These are phyloP conservation scores for Ambrosiella xylebori DNA, from an alignment of 2,329 filamentous ascomycete species.

Conservation along the genomic window DNA sequence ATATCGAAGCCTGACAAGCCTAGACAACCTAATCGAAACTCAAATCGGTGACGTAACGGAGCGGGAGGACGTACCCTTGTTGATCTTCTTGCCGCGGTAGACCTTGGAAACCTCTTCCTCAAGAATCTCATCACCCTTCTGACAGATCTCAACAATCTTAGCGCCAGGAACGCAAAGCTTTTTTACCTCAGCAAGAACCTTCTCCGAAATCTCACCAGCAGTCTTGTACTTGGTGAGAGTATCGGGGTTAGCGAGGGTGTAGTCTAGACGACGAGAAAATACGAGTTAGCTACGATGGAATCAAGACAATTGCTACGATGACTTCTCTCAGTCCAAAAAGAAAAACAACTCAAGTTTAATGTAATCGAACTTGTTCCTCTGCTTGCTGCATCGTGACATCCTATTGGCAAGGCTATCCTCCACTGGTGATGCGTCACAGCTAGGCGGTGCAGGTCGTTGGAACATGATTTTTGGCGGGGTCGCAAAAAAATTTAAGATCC, in stretches of 20 bases:
- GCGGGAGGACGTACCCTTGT: slow-evolving; percentile 46
- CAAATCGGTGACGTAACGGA: background rate
- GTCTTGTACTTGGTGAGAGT: slow-evolving; percentile 99
- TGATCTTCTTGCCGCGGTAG: slow-evolving; percentile 94
- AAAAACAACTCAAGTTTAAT: background rate
- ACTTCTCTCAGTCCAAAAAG: too few species aligned
- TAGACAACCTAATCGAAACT: background rate
- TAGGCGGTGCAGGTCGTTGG: background rate
- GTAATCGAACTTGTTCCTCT: background rate
- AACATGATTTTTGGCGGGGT: slow-evolving; percentile 6
- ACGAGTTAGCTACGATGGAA: background rate
- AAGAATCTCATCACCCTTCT: slow-evolving; percentile 86
- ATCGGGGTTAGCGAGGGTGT: slow-evolving; percentile 78
- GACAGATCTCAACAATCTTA: slow-evolving; percentile 87
- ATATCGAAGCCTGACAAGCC: background rate
- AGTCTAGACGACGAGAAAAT: slow-evolving; percentile 38
- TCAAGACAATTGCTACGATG: too few species aligned
- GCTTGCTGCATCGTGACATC: background rate
- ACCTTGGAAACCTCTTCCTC: slow-evolving; percentile 90
- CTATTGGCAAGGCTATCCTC: background rate
- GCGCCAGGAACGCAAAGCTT: slow-evolving; percentile 61
- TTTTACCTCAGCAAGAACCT: slow-evolving; percentile 74
- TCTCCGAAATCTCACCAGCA: slow-evolving; percentile 85
- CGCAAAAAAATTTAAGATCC: background rate
- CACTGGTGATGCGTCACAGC: slow-evolving; percentile 2